Conservation (phyloP, 257 asterid species). For the Scutellaria baicalensis region DNA sequence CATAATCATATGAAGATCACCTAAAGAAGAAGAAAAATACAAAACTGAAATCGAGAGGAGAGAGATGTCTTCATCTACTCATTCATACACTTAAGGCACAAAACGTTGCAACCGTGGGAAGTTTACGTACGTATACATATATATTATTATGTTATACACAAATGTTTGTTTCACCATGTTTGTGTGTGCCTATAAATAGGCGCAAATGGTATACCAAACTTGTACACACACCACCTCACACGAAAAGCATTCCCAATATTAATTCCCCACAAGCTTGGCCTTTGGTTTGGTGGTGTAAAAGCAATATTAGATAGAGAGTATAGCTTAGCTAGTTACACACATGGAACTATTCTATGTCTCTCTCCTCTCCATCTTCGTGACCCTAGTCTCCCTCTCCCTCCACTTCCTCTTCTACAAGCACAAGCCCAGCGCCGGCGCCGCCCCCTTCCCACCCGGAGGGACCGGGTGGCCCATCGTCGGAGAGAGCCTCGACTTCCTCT, state of each 20-base stretch:
- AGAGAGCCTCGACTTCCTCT: conserved; percentile 46
- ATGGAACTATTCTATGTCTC: conserved; percentile 56
- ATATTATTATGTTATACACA: too few species aligned
- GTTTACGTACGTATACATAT: too few species aligned
- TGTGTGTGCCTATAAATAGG: conserved; percentile 21
- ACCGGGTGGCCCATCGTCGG: conserved; percentile 48
- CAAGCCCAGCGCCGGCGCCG: conserved; percentile 15
- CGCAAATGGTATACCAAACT: not conserved
- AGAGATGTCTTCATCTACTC: too few species aligned
- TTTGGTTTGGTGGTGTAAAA: not conserved
- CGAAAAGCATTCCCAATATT: not conserved
- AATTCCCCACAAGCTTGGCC: not conserved
- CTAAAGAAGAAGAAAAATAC: too few species aligned
- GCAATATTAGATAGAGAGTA: not conserved
- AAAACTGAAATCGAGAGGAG: too few species aligned
- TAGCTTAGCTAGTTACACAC: not conserved
- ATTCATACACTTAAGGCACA: too few species aligned
- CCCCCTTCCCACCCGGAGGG: conserved; percentile 36
- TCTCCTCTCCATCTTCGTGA: conserved; percentile 38
- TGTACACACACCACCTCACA: not conserved
- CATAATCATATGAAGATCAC: too few species aligned
- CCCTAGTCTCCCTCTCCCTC: conserved; percentile 39
- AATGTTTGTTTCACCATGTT: not conserved
- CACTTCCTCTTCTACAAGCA: conserved; percentile 47
- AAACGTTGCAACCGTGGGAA: too few species aligned